Percentiles rank a stretch among this genome's conserved stretches.
Conservation (phyloP, 441 rosid genomes). For the Theobroma grandiflorum region DNA sequence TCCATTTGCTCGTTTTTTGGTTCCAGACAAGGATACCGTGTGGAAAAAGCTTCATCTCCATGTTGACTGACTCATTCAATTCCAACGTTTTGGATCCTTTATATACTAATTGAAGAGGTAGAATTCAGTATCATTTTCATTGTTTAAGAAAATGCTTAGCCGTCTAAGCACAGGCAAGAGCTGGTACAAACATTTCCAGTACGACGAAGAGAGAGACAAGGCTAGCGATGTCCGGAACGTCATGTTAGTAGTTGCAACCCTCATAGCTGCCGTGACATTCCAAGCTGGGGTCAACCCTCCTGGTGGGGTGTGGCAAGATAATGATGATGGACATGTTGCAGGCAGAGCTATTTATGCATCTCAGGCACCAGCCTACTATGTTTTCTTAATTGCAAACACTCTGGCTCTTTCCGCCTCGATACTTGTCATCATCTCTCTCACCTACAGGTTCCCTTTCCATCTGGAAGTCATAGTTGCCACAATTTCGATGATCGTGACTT, state of each 20-base stretch:
- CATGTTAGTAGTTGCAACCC: slow-evolving; percentile 22
- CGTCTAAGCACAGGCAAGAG: not conserved
- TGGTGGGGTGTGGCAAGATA: slow-evolving; percentile 16
- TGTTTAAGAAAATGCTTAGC: not conserved
- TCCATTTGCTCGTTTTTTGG: too few relatives aligned
- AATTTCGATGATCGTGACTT: slow-evolving; percentile 28
- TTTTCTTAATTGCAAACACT: slow-evolving; percentile 15
- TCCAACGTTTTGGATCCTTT: not conserved
- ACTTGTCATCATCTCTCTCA: slow-evolving; percentile 33
- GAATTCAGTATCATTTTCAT: too few relatives aligned
- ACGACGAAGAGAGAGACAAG: slow-evolving; percentile 2
- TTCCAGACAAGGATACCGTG: too few relatives aligned
- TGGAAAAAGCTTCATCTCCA: not conserved
- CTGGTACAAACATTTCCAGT: slow-evolving; percentile 5
- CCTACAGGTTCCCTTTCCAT: slow-evolving; percentile 32
- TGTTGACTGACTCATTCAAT: not conserved
- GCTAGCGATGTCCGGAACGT: slow-evolving; percentile 19
- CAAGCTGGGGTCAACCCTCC: slow-evolving; percentile 36
- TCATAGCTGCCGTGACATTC: slow-evolving; percentile 27
- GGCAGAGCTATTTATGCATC: not conserved
- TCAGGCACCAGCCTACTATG: not conserved
- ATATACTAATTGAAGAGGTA: not conserved
- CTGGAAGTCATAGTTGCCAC: slow-evolving; percentile 33
- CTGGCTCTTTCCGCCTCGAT: slow-evolving; percentile 38
- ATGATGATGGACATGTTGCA: not conserved